Conservation (phyloP, 2,329 filamentous ascomycete genomes). For the Lecanoromycetidae sp. region DNA sequence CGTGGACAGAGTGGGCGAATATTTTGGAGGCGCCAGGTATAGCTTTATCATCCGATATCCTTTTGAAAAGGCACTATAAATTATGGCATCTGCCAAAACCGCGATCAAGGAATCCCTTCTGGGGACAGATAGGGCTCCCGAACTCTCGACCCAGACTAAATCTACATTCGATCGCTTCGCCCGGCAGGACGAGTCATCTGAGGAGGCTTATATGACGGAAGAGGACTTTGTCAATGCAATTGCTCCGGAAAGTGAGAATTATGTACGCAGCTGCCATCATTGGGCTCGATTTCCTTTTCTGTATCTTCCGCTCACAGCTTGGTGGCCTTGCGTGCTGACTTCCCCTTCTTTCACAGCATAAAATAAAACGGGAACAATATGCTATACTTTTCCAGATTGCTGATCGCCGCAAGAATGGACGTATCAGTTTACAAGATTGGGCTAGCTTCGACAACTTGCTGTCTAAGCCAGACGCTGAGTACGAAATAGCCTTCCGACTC, state of each 20-base stretch:
- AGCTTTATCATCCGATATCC: too few relatives aligned
- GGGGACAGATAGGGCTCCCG: slow-evolving; percentile 45
- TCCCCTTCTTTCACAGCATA: slow-evolving; percentile 52
- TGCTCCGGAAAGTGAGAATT: slow-evolving; percentile 76
- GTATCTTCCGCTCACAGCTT: neutral
- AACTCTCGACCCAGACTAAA: slow-evolving; percentile 63
- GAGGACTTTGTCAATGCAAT: slow-evolving; percentile 87
- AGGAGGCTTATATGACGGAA: slow-evolving; percentile 67
- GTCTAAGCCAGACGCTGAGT: slow-evolving; percentile 89
- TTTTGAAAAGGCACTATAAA: neutral
- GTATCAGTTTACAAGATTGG: slow-evolving; percentile 75
- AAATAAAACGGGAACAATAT: slow-evolving; percentile 94
- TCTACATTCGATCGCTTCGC: slow-evolving; percentile 67
- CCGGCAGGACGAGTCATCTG: slow-evolving; percentile 58
- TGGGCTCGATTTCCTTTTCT: too few relatives aligned
- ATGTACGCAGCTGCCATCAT: too few relatives aligned
- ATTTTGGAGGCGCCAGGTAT: too few relatives aligned
- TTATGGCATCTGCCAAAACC: slow-evolving; percentile 47
- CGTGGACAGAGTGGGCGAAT: too few relatives aligned
- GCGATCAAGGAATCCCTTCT: slow-evolving; percentile 70
- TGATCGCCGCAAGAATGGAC: slow-evolving; percentile 62
- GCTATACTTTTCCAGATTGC: slow-evolving; percentile 85
- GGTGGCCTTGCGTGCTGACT: neutral
- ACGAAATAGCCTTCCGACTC: slow-evolving; percentile 94
- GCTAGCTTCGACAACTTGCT: slow-evolving; percentile 87